Conservation (phyloP, 2,329 filamentous ascomycete species). For the Sclerotinia minor region DNA sequence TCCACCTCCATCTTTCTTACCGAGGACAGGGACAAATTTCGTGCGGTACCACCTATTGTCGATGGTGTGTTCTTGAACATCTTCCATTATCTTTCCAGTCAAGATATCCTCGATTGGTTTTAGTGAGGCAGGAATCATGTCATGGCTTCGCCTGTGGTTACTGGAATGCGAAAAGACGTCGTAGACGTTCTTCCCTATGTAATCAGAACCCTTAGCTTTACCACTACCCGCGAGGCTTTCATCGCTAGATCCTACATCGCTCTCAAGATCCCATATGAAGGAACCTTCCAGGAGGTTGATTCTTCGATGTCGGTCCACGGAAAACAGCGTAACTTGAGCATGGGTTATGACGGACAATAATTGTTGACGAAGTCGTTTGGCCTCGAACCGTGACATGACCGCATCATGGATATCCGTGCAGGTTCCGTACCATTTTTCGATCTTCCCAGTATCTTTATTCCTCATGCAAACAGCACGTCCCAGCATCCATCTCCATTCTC, state of each 20-base stretch:
- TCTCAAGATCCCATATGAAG: constrained; percentile 52
- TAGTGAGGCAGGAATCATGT: constrained; percentile 48
- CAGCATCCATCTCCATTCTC: constrained; percentile 77
- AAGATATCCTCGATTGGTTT: constrained; percentile 64
- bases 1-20: constrained; percentile 55
- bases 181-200: constrained; percentile 62
- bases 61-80: constrained; percentile 57
- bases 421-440: constrained; percentile 79
- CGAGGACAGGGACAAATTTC: constrained; percentile 65
- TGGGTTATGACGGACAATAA: constrained; percentile 72
- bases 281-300: constrained; percentile 72
- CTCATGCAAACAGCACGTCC: constrained; percentile 68
- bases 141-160: constrained; percentile 20
- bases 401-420: constrained; percentile 78
- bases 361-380: constrained; percentile 66
- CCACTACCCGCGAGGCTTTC: constrained; percentile 34
- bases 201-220: constrained; percentile 36
- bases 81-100: constrained; percentile 58
- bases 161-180: constrained; percentile 56
- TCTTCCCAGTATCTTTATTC: constrained; percentile 63
- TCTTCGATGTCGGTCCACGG: constrained; percentile 61
- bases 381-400: constrained; percentile 66
- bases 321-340: constrained; percentile 74
- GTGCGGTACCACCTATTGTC: constrained; percentile 68
- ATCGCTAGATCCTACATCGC: constrained; percentile 42